phyloP scores from a whole-genome alignment of 2,329 filamentous ascomycete genomes.

The Chalara sp. region DNA sequence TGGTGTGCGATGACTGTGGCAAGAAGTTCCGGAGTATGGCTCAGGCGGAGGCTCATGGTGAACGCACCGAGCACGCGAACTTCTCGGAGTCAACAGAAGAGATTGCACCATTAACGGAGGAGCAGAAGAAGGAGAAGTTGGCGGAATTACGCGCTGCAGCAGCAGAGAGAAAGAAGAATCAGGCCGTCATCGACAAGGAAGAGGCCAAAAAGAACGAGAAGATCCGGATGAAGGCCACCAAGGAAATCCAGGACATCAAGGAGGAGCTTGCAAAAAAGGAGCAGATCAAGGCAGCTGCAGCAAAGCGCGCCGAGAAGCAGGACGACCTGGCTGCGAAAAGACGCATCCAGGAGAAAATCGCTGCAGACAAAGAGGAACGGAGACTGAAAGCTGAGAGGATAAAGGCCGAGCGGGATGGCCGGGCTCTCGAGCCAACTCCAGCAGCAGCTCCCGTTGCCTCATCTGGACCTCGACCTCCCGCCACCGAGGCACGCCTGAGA shows the following conservation, averaged over 20 bases:
- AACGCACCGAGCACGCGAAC: conserved; percentile 69
- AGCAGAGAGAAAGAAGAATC: conserved; percentile 62
- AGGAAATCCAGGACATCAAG: conserved; percentile 81
- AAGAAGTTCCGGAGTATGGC: conserved; percentile 80
- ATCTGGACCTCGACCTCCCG: conserved; percentile 36
- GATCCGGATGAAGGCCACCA: conserved; percentile 80
- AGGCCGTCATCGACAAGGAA: conserved; percentile 68
- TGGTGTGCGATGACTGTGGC: conserved; percentile 91
- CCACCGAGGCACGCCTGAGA: conserved; percentile 71
- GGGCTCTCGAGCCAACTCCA: conserved; percentile 31
- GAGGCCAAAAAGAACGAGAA: conserved; percentile 81
- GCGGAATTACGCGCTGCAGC: conserved; percentile 67
- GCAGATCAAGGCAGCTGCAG: conserved; percentile 82
- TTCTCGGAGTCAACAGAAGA: conserved; percentile 93
- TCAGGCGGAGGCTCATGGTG: conserved; percentile 81
- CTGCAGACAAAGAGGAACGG: conserved; percentile 87
- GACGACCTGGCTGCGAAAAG: conserved; percentile 82
- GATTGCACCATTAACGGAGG: conserved; percentile 82
- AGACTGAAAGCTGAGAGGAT: conserved; percentile 77
- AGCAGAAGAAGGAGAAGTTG: conserved; percentile 79
- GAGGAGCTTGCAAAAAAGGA: conserved; percentile 85
- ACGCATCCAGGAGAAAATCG: conserved; percentile 87
- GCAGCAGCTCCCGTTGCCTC: conserved; percentile 24
- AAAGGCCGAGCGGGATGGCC: conserved; percentile 81
- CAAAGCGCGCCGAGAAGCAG: conserved; percentile 81